These are phyloP conservation scores for Torulaspora pretoriensis DNA, from an alignment of 1,139 yeast species.

Conservation along the genomic window DNA sequence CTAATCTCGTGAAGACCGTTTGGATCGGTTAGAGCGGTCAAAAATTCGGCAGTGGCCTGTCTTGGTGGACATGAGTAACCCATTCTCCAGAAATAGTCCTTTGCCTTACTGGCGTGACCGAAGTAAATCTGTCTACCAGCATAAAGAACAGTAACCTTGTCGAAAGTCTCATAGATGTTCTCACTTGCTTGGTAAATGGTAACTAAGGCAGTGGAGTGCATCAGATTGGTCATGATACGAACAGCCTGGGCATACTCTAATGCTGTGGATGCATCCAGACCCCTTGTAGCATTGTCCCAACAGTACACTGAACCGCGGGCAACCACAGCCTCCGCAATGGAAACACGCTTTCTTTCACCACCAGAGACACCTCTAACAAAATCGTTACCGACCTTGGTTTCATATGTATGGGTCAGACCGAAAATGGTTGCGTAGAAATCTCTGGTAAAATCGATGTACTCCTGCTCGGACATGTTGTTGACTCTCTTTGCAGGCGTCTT, in stretches of 20 bases:
- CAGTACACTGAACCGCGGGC: conserved; percentile 50
- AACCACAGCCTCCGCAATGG: conserved; percentile 60
- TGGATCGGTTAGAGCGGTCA: conserved; percentile 54
- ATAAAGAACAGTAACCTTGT: conserved; percentile 43
- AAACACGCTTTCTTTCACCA: conserved; percentile 80
- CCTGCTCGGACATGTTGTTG: conserved; percentile 39
- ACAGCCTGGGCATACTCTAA: conserved; percentile 45
- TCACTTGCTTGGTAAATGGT: conserved; percentile 49
- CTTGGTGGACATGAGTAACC: conserved; percentile 53
- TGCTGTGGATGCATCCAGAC: conserved; percentile 58
- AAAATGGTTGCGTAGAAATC: conserved; percentile 51
- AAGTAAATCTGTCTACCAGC: conserved; percentile 45
- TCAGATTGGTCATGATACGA: conserved; percentile 39
- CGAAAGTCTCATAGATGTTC: conserved; percentile 45
- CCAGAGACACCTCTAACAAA: conserved; percentile 77
- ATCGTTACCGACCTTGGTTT: conserved; percentile 69
- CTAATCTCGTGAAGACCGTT: conserved; percentile 35
- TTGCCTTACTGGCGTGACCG: conserved; percentile 43
- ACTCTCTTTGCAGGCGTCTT: conserved; percentile 42
- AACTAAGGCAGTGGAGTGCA: conserved; percentile 42
- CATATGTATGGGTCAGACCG: conserved; percentile 60
- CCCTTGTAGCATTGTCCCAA: conserved; percentile 64
- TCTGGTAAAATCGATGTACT: conserved; percentile 47
- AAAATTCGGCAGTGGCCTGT: conserved; percentile 56
- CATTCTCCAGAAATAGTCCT: conserved; percentile 44